phyloP scores from a whole-genome alignment of 1,139 yeast species.

The Arxiozyma heterogenica region DNA sequence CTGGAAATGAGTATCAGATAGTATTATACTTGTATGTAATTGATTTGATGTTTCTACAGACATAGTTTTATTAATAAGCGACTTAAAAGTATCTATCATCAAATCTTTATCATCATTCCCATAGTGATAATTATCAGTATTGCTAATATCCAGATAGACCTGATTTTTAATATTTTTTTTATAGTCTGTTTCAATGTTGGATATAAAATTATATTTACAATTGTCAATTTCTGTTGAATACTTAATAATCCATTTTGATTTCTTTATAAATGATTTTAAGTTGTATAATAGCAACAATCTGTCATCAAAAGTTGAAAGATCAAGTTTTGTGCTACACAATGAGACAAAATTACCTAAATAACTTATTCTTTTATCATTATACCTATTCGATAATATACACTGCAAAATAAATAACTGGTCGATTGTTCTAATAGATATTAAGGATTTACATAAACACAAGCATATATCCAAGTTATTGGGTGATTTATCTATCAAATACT shows the following conservation, averaged over 20 bases:
- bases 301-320: slow-evolving; percentile 17
- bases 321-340: slow-evolving; percentile 11
- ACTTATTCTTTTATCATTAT: slow-evolving; percentile 15
- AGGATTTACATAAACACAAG: slow-evolving; percentile 6
- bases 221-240: background rate
- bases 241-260: background rate
- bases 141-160: background rate
- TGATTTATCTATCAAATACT: slow-evolving; percentile 7
- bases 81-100: background rate
- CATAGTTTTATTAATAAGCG: background rate
- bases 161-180: background rate
- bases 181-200: background rate
- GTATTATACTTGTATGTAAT: background rate
- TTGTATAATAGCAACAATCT: slow-evolving; percentile 14
- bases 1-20: slow-evolving; percentile 14
- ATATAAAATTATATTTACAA: background rate
- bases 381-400: slow-evolving; percentile 6
- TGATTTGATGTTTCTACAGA: background rate
- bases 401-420: slow-evolving; percentile 12
- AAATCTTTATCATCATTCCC: slow-evolving; percentile 6
- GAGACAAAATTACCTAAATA: slow-evolving; percentile 16
- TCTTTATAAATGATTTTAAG: slow-evolving; percentile 4
- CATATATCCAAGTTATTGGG: background rate
- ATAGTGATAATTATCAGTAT: background rate
- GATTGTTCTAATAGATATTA: background rate